Evolutionary conservation across 2,329 filamentous ascomycete genomes (phyloP), one percentile per base, ranked within the genome.

Genomic region (Xylariaceae sp.): DNA sequence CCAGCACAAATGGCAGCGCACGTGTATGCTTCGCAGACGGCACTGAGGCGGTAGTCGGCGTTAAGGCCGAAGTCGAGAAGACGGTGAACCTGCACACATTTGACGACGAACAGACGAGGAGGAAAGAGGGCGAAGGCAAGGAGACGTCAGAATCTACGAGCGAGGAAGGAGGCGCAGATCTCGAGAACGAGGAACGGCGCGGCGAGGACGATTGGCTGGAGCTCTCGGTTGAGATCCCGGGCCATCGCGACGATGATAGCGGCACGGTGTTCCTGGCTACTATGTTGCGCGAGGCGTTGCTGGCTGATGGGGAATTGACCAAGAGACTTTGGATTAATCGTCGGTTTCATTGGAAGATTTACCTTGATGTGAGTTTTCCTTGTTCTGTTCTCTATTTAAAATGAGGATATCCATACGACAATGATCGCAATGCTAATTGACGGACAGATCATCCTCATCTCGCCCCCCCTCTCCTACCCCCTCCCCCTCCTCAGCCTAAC

Each of bases 261-360:
- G 80, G 89, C 73, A 93, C 92, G 2, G 86, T 96, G 17, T 97
- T 96, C 72, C 76, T 97, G 71, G 85, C 87, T 1, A 88, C 90
- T 66, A 94, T 97, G 89, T 80, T 97, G 74, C 85, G 84, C 58
- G 94, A 99, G 80, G 90, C 90, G 58, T 73, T 99, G 75, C 80
- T 94, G 61, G 87, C 85, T 37, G 88, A 86, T 74, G 88, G 86
- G 17, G 81, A 82, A 69, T 83, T 90, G 72, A 81, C 82, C 64
- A 85, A 84, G 73, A 84, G 87, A 69, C 75, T 99, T 70, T 88
- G 87, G 74, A 97, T 99, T 73, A 97, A 97, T 76, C 78, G 81
- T 60, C 83, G 92, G 50, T 99, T 93, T 80, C 93, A 97, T 79
- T 99, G 94, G 94, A 90, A 92, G 76, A 74, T 99, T 59, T 97